phyloP scores from a whole-genome alignment of 345 rosid genomes.

The Conringia planisiliqua region DNA sequence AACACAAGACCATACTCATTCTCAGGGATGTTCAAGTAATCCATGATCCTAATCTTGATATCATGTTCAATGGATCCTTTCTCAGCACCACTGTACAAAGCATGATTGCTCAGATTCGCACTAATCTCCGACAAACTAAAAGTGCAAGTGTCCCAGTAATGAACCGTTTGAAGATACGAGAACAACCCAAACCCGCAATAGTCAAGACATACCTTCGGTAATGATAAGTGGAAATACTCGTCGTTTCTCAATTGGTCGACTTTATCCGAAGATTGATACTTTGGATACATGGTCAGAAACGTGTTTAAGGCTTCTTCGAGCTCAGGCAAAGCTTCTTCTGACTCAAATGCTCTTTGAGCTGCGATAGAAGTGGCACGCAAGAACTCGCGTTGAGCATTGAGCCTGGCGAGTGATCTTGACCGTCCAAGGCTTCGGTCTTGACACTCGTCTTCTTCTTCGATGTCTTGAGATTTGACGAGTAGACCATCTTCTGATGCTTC shows the following conservation, averaged over 20 bases:
- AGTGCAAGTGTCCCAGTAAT: conserved; percentile 96
- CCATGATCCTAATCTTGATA: conserved; percentile 90
- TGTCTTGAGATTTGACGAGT: conserved; percentile 77
- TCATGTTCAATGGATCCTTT: conserved; percentile 83
- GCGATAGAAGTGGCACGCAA: conserved; percentile 86
- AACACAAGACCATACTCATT: conserved; percentile 97
- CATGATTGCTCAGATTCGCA: conserved; percentile 94
- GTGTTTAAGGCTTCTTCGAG: conserved; percentile 58
- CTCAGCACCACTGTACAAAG: conserved; percentile 91
- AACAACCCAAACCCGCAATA: conserved; percentile 96
- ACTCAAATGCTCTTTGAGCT: conserved; percentile 69
- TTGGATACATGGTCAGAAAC: conserved; percentile 88
- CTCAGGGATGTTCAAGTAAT: conserved; percentile 95
- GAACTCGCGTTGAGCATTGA: conserved; percentile 88
- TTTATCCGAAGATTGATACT: conserved; percentile 77
- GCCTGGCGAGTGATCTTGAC: conserved; percentile 94
- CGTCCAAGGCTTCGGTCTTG: conserved; percentile 76
- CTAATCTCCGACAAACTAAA: conserved; percentile 95
- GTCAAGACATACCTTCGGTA: conserved; percentile 96
- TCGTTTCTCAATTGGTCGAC: conserved; percentile 71
- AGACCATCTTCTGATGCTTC: conserved; percentile 95
- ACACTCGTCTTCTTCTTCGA: conserved; percentile 51
- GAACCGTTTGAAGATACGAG: conserved; percentile 83
- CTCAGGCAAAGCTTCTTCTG: conserved; percentile 67
- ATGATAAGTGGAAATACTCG: conserved; percentile 78